Conservation (phyloP, 2,329 filamentous ascomycete species). For the Metarhizium guizhouense region DNA sequence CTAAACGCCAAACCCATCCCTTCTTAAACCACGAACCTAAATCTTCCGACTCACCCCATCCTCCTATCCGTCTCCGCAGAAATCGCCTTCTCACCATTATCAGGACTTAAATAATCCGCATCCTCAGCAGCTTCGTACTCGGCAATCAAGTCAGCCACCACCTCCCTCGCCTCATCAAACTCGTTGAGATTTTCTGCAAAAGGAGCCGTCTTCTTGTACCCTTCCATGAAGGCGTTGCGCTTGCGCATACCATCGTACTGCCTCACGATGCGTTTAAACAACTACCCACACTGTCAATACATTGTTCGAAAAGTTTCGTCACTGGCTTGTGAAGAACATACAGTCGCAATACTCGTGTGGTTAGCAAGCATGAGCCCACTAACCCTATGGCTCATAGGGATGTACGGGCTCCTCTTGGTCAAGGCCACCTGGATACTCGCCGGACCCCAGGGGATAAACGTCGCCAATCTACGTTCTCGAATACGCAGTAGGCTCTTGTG, state of each 20-base stretch:
- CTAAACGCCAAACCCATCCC: background rate
- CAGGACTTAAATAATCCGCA: slow-evolving; percentile 79
- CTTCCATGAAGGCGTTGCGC: slow-evolving; percentile 92
- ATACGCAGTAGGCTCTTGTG: slow-evolving; percentile 97
- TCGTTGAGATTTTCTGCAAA: slow-evolving; percentile 88
- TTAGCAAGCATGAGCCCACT: slow-evolving; percentile 97
- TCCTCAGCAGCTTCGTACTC: slow-evolving; percentile 96
- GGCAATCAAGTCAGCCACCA: slow-evolving; percentile 80
- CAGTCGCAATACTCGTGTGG: slow-evolving; percentile 91
- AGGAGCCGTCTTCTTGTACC: slow-evolving; percentile 90
- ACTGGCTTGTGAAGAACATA: slow-evolving; percentile 25
- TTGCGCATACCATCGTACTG: slow-evolving; percentile 94
- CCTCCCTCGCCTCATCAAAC: slow-evolving; percentile 89
- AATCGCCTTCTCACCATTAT: slow-evolving; percentile 43
- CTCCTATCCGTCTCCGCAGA: slow-evolving; percentile 46
- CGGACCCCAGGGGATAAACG: slow-evolving; percentile 97
- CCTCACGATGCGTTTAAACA: slow-evolving; percentile 88
- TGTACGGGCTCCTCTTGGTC: slow-evolving; percentile 93
- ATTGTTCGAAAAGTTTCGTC: too few species aligned
- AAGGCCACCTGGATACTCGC: slow-evolving; percentile 95
- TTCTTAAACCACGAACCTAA: background rate
- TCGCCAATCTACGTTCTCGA: slow-evolving; percentile 83
- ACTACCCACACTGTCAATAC: slow-evolving; percentile 26
- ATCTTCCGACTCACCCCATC: slow-evolving; percentile 23
- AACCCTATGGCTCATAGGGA: slow-evolving; percentile 87